Conservation (phyloP, 2,329 filamentous ascomycete species). For the Tolypocladium capitatum region DNA sequence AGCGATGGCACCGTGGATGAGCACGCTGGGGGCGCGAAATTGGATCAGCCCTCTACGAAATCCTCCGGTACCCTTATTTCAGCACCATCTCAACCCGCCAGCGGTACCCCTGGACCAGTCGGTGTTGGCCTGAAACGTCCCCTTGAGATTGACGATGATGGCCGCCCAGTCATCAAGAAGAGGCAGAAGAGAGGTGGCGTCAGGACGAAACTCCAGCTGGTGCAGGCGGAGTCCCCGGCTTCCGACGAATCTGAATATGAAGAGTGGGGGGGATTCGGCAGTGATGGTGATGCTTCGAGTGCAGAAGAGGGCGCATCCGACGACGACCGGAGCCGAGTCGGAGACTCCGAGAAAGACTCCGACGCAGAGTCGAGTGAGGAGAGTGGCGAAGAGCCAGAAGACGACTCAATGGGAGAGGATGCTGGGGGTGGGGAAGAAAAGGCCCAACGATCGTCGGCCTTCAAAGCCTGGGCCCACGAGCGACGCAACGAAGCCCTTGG, state of each 20-base stretch:
- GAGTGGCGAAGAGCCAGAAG: conserved; percentile 13
- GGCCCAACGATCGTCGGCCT: conserved; percentile 44
- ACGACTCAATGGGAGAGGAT: conserved; percentile 18
- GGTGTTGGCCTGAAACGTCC: conserved; percentile 82
- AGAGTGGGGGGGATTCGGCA: conserved; percentile 50
- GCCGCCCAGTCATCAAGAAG: conserved; percentile 71
- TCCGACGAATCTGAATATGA: conserved; percentile 27
- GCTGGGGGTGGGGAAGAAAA: conserved; percentile 12
- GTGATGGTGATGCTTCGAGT: conserved; percentile 24
- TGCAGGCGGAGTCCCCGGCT: conserved; percentile 24
- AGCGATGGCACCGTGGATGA: conserved; percentile 8
- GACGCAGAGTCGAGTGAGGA: conserved; percentile 19
- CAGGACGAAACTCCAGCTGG: conserved; percentile 37
- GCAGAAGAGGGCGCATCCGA: conserved; percentile 10
- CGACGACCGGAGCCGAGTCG: conserved; percentile 15
- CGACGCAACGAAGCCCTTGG: conserved; percentile 77
- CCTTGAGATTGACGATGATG: conserved; percentile 65
- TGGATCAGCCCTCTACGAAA: neutral
- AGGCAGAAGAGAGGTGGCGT: conserved; percentile 59
- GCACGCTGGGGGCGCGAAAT: conserved; percentile 6
- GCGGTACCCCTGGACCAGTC: conserved; percentile 12
- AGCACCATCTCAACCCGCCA: conserved; percentile 1
- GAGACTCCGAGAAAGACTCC: conserved; percentile 9
- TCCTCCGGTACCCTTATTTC: conserved; percentile 2
- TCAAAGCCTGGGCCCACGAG: conserved; percentile 86